Percentiles rank a stretch among this genome's conserved stretches.
phyloP scores from a whole-genome alignment of 1,284 basidiomycete genomes.

The Meira nashicola region DNA sequence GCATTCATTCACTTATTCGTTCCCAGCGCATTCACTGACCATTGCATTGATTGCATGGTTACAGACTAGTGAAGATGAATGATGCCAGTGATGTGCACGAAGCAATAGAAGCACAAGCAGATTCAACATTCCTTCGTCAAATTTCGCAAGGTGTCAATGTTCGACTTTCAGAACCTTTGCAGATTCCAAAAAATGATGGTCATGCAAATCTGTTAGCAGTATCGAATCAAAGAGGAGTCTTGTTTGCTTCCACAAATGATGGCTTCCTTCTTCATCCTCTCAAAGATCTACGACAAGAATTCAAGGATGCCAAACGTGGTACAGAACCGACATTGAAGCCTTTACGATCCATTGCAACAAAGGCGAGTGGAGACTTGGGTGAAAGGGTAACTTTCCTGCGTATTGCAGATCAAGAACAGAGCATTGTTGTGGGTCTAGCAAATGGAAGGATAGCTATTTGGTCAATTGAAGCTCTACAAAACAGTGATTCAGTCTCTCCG shows the following conservation, averaged over 20 bases:
- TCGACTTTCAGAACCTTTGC: constrained; percentile 41
- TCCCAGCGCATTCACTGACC: no score
- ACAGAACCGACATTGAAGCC: constrained; percentile 20
- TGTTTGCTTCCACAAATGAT: constrained; percentile 53
- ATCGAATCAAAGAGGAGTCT: constrained; percentile 51
- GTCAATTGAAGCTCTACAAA: constrained; percentile 19
- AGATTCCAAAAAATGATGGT: background rate
- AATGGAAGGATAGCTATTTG: constrained; percentile 36
- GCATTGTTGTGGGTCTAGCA: constrained; percentile 28
- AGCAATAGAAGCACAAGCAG: no score
- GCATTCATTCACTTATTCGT: no score
- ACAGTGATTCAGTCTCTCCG: constrained; percentile 16
- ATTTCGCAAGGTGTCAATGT: constrained; percentile 42
- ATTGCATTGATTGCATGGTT: no score
- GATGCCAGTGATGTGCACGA: no score
- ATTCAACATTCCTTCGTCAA: constrained; percentile 26
- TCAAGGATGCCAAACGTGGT: constrained; percentile 25
- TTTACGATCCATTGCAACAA: constrained; percentile 21
- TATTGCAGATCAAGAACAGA: constrained; percentile 22
- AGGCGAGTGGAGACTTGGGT: constrained; percentile 14
- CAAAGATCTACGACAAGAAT: constrained; percentile 31
- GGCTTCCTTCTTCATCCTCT: constrained; percentile 50
- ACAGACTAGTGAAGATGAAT: no score
- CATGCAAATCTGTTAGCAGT: constrained; percentile 53
- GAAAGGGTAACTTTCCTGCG: constrained; percentile 28